phyloP scores from a whole-genome alignment of 768 basidiomycete species.

The Panellus pusillus region DNA sequence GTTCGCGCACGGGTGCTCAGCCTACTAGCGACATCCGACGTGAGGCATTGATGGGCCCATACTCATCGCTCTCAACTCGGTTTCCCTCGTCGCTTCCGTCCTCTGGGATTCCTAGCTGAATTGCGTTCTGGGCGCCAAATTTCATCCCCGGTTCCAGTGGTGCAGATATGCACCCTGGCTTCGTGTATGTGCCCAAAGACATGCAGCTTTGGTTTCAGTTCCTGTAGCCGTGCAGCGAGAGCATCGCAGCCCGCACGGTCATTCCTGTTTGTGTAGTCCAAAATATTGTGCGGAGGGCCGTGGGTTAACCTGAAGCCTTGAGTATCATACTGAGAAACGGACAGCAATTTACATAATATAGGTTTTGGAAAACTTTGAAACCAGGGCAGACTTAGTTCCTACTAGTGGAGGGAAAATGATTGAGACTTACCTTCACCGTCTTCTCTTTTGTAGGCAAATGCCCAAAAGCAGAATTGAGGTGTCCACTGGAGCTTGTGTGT shows the following conservation, averaged over 20 bases:
- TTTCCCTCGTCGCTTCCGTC: neutral
- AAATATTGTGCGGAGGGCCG: conserved; percentile 51
- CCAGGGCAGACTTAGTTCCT: conserved; percentile 16
- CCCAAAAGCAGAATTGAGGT: neutral
- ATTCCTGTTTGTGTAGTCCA: conserved; percentile 45
- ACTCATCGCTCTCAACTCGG: neutral
- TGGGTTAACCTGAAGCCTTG: conserved; percentile 48
- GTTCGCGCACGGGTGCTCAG: conserved; percentile 67
- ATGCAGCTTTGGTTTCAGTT: conserved; percentile 44
- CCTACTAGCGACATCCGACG: conserved; percentile 59
- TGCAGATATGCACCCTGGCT: conserved; percentile 45
- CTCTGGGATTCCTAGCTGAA: conserved; percentile 4
- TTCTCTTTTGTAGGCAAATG: conserved; percentile 12
- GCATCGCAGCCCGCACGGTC: conserved; percentile 49
- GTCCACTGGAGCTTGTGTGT: neutral
- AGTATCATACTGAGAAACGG: neutral
- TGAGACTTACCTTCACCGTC: conserved; percentile 34
- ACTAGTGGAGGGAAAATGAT: conserved; percentile 9
- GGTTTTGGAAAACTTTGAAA: conserved; percentile 33
- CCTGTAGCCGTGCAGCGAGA: conserved; percentile 41
- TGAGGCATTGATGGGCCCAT: conserved; percentile 41
- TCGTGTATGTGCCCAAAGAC: conserved; percentile 74
- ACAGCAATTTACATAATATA: conserved; percentile 43
- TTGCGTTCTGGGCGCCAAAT: conserved; percentile 3
- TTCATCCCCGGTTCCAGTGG: conserved; percentile 28